Base-by-base conservation (phyloP, 2,329 filamentous ascomycete genomes). In the Diaporthe sp. region DNA sequence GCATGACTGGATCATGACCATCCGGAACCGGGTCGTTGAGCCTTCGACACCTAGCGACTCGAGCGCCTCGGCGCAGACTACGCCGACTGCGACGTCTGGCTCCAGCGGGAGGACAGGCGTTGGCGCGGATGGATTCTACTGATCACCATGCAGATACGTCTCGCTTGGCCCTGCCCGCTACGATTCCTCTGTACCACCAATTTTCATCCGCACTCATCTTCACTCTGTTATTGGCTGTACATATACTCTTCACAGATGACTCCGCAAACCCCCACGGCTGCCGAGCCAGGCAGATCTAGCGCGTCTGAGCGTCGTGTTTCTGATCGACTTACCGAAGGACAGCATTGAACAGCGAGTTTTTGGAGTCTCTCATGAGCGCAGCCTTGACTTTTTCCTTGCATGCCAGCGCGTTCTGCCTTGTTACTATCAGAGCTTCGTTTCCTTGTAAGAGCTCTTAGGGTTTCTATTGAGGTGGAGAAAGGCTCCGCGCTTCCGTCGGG, bases 1-100 rank as follows among this genome's bases (percentile, higher is more conserved):
- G 84, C 96, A 98, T 83, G 95, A 98, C 81, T 99, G 97, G 97
- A 93, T 93, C 78, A 90, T 92, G 87, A 88, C 87, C 49, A 93
- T 93, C 76, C 88, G 91, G 78, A 91, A 87, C 78, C 89, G 92
- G 80, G 90, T 93, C 10, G 90, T 93, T 42, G 91, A 93, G 79
- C 91, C 91, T 17, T 83, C 87, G 67, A 93, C 91, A 31, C 91
- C 91, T 19, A 92, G 90, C 79, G 91, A 93, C 55, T 81, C 84
- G 22, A 87, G 86, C 79, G 83, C 84, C 70, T 87, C 86, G 65
- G 82, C 82, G 34, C 84, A 85, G 74, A 83, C 78, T 58, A 85
- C 84, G n/a, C 83, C 84, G 8, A 82, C 81, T 76, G 76, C 80
- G 25, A 79, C 78, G 28, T 81, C 82, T 25, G 79, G 78, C 7